Conservation (phyloP, 768 basidiomycete genomes). For the Leccinellum luteum region DNA sequence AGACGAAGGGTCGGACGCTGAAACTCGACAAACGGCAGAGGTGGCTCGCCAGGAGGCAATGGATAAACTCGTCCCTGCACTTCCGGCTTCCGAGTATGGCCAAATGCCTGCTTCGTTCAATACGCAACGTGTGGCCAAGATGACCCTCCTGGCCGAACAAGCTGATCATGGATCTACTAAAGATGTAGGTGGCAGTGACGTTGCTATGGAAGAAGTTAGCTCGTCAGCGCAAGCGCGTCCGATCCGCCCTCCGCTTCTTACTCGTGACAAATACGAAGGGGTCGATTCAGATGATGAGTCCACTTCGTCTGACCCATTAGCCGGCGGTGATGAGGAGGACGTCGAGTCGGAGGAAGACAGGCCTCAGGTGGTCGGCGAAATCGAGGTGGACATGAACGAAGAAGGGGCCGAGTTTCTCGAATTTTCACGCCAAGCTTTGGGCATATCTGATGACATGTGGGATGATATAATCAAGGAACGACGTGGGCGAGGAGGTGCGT, state of each 20-base stretch:
- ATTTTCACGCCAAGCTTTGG: constrained; percentile 90
- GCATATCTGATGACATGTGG: constrained; percentile 90
- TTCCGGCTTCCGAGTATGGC: constrained; percentile 86
- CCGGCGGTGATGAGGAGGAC: constrained; percentile 43
- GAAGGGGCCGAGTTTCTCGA: constrained; percentile 95
- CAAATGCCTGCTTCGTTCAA: constrained; percentile 76
- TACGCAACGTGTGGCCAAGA: constrained; percentile 62
- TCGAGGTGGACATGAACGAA: constrained; percentile 88
- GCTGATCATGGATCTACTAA: constrained; percentile 25
- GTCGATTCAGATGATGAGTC: constrained; percentile 90
- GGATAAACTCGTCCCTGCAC: constrained; percentile 76
- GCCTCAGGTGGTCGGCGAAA: constrained; percentile 80
- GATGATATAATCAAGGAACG: constrained; percentile 79
- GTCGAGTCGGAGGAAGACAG: constrained; percentile 72
- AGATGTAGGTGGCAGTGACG: constrained; percentile 7
- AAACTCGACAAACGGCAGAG: constrained; percentile 24
- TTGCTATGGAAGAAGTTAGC: neutral
- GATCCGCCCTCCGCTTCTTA: constrained; percentile 75
- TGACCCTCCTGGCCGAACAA: constrained; percentile 43
- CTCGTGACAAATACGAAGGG: constrained; percentile 86
- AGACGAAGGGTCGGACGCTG: constrained; percentile 36
- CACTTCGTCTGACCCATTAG: constrained; percentile 53
- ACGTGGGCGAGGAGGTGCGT: constrained; percentile 76
- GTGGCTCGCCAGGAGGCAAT: constrained; percentile 60
- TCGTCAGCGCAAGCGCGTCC: constrained; percentile 36